Evolutionary conservation across 805 yeast genomes (phyloP).

Genomic region (Saccharomycopsis sp.): DNA sequence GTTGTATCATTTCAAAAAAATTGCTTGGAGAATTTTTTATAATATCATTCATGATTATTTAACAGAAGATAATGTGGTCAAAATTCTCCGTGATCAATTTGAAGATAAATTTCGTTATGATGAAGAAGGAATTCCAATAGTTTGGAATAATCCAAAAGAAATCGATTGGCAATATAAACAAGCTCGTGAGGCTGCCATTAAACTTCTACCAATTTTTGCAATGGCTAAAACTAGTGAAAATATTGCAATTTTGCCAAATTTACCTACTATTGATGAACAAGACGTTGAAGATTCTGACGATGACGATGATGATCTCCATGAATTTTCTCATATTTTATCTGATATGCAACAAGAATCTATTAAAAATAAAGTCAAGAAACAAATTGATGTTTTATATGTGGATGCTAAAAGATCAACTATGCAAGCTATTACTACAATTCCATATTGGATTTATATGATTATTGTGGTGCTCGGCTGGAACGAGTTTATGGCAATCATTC

Average conservation of each 20-base stretch:
- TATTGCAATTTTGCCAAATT: slow-evolving; percentile 49
- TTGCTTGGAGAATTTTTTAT: slow-evolving; percentile 59
- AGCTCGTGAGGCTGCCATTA: slow-evolving; percentile 50
- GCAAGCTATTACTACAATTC: slow-evolving; percentile 68
- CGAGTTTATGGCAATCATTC: slow-evolving; percentile 78
- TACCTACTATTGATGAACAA: slow-evolving; percentile 28
- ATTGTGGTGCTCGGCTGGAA: slow-evolving; percentile 86
- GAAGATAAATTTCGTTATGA: slow-evolving; percentile 81
- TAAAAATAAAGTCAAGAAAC: slow-evolving; percentile 51
- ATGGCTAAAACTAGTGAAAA: slow-evolving; percentile 44
- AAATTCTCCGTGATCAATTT: slow-evolving; percentile 65
- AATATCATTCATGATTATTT: slow-evolving; percentile 49
- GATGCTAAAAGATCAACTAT: slow-evolving; percentile 86
- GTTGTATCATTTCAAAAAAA: slow-evolving; percentile 33
- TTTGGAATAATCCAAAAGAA: slow-evolving; percentile 68
- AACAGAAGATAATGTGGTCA: slow-evolving; percentile 54
- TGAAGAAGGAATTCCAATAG: slow-evolving; percentile 65
- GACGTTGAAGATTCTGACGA: slow-evolving; percentile 30
- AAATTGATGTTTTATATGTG: slow-evolving; percentile 67
- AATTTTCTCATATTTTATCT: slow-evolving; percentile 32
- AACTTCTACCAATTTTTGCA: slow-evolving; percentile 48
- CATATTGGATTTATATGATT: slow-evolving; percentile 68
- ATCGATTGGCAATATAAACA: slow-evolving; percentile 53
- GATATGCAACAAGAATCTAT: slow-evolving; percentile 49
- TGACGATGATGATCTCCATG: slow-evolving; percentile 20